phyloP scores from a whole-genome alignment of 1,284 basidiomycete genomes.

The Rhodotorula sp. region DNA sequence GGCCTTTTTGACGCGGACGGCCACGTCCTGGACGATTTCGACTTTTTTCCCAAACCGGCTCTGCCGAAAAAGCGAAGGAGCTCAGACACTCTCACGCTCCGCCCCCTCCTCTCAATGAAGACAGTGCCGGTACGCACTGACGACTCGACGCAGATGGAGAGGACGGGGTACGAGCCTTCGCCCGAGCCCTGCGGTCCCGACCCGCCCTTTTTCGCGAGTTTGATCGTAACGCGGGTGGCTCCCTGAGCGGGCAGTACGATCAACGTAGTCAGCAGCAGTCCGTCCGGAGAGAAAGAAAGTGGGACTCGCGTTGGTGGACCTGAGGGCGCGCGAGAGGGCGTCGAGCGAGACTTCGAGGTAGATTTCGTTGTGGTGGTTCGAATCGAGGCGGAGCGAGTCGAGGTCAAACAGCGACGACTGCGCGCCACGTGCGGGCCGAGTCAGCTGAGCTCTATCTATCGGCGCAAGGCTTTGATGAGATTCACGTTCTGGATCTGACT shows the following conservation, averaged over 20 bases:
- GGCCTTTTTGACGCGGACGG: constrained; percentile 47
- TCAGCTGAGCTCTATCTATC: too few relatives aligned
- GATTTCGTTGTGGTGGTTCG: constrained; percentile 49
- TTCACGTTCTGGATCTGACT: constrained; percentile 30
- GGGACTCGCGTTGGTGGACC: constrained; percentile 25
- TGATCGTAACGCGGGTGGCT: constrained; percentile 42
- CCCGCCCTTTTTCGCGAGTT: constrained; percentile 46
- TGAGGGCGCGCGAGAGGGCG: constrained; percentile 45
- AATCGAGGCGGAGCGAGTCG: constrained; percentile 47
- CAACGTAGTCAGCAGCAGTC: not conserved
- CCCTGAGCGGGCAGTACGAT: constrained; percentile 2
- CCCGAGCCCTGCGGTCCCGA: constrained; percentile 22
- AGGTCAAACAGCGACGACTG: constrained; percentile 43
- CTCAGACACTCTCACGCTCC: not conserved
- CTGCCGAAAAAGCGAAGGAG: not conserved
- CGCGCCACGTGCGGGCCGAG: not conserved
- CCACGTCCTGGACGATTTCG: constrained; percentile 47
- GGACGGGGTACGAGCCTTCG: constrained; percentile 42
- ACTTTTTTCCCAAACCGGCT: constrained; percentile 40
- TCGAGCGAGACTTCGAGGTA: constrained; percentile 49
- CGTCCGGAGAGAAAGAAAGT: not conserved
- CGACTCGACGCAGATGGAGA: constrained; percentile 45
- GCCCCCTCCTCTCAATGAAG: not conserved
- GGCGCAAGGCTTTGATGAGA: too few relatives aligned
- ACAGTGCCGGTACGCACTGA: constrained; percentile 21